These are phyloP conservation scores for Geotrichum reessii DNA, from an alignment of 1,139 yeast genomes.

Conservation along the genomic window DNA sequence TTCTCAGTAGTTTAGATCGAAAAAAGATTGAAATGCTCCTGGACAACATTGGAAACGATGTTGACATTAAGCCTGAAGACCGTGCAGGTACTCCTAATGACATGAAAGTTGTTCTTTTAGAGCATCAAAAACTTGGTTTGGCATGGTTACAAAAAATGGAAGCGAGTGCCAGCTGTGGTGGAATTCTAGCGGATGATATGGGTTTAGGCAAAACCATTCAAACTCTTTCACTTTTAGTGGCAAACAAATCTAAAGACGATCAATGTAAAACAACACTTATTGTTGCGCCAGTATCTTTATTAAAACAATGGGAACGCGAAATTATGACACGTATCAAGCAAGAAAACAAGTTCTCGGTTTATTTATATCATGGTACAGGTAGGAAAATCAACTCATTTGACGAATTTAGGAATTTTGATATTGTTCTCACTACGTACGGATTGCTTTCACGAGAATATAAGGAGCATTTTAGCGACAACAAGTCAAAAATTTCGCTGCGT, in stretches of 20 bases:
- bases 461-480: constrained; percentile 42
- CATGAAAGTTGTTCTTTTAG: constrained; percentile 58
- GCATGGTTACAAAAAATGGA: constrained; percentile 77
- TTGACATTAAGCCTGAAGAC: constrained; percentile 37
- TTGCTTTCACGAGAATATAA: constrained; percentile 50
- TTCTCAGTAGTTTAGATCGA: constrained; percentile 4
- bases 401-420: constrained; percentile 55
- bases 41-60: constrained; percentile 60
- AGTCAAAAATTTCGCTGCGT: constrained; percentile 29
- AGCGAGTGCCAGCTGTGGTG: constrained; percentile 50
- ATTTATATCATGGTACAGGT: constrained; percentile 64
- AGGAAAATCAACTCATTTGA: constrained; percentile 41
- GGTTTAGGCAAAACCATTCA: constrained; percentile 91
- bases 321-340: constrained; percentile 55
- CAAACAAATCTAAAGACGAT: constrained; percentile 42
- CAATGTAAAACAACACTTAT: constrained; percentile 56
- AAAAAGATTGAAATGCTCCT: constrained; percentile 51
- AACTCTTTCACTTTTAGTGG: constrained; percentile 59
- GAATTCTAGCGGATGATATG: constrained; percentile 90
- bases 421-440: constrained; percentile 72
- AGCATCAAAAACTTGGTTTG: constrained; percentile 82
- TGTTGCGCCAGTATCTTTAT: constrained; percentile 77
- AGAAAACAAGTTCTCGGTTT: constrained; percentile 45
- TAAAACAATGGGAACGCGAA: constrained; percentile 82
- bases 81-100: constrained; percentile 66